Percentiles rank a stretch among this genome's conserved stretches.
These are phyloP conservation scores for Candida sp. DNA, from an alignment of 1,139 yeast species.

Conservation along the genomic window DNA sequence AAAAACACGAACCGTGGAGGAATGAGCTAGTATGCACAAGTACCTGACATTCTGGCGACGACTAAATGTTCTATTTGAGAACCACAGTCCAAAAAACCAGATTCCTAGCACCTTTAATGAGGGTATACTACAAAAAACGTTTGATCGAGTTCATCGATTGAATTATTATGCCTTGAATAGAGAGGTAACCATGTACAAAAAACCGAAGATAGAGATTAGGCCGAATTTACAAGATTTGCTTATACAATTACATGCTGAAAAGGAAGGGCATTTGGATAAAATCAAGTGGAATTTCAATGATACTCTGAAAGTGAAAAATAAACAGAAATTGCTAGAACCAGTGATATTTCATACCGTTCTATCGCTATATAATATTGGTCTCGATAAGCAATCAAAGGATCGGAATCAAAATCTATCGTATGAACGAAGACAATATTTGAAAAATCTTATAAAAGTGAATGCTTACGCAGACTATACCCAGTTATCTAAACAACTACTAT, in stretches of 20 bases:
- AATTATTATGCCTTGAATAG: conserved; percentile 16
- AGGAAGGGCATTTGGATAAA: conserved; percentile 6
- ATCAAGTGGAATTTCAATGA: background rate
- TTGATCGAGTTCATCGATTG: conserved; percentile 27
- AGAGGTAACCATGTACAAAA: conserved; percentile 16
- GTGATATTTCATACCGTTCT: conserved; percentile 11
- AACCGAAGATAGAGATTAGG: conserved; percentile 11
- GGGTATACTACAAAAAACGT: conserved; percentile 6
- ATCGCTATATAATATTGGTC: background rate
- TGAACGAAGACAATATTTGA: background rate
- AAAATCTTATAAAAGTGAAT: background rate
- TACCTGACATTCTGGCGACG: conserved; percentile 1
- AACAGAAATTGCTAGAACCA: conserved; percentile 9
- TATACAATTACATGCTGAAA: conserved; percentile 19
- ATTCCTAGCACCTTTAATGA: background rate
- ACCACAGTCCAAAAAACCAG: background rate
- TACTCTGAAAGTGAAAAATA: background rate
- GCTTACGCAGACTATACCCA: background rate
- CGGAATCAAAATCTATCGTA: background rate
- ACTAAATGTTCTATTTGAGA: background rate
- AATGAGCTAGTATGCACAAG: background rate
- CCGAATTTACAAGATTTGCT: conserved; percentile 25
- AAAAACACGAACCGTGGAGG: background rate
- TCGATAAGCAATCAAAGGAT: background rate
- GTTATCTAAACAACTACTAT: background rate